Conservation (phyloP, 257 asterid species). For the Solanum habrochaites region DNA sequence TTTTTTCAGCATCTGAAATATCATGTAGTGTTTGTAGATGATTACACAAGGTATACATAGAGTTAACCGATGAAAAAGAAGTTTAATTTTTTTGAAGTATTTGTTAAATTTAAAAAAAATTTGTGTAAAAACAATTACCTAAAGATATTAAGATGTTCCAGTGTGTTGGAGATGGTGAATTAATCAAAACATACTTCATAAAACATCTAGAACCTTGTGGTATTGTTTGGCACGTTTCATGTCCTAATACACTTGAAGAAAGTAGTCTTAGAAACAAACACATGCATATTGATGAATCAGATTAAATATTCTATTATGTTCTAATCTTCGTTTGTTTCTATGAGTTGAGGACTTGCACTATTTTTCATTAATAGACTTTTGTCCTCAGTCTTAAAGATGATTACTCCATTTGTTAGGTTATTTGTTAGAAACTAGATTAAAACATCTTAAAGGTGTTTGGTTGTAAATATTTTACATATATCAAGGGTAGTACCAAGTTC, state of each 20-base stretch:
- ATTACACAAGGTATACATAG: neutral
- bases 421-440: too few species aligned
- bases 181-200: neutral
- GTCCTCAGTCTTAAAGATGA: too few species aligned
- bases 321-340: neutral
- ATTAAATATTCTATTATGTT: too few species aligned
- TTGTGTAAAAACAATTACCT: neutral
- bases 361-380: too few species aligned
- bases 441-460: too few species aligned
- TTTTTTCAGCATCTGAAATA: neutral
- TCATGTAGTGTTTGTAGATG: neutral
- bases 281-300: neutral
- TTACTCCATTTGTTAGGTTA: too few species aligned
- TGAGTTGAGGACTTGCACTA: too few species aligned
- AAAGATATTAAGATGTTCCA: neutral
- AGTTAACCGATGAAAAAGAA: neutral
- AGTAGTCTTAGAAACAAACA: too few species aligned
- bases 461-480: too few species aligned
- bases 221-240: neutral
- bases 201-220: neutral
- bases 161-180: neutral
- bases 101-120: neutral
- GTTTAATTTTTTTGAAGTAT: neutral
- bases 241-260: too few species aligned
- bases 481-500: too few species aligned